These are phyloP conservation scores for Russula sp. DNA, from an alignment of 768 basidiomycete genomes.

Conservation along the genomic window DNA sequence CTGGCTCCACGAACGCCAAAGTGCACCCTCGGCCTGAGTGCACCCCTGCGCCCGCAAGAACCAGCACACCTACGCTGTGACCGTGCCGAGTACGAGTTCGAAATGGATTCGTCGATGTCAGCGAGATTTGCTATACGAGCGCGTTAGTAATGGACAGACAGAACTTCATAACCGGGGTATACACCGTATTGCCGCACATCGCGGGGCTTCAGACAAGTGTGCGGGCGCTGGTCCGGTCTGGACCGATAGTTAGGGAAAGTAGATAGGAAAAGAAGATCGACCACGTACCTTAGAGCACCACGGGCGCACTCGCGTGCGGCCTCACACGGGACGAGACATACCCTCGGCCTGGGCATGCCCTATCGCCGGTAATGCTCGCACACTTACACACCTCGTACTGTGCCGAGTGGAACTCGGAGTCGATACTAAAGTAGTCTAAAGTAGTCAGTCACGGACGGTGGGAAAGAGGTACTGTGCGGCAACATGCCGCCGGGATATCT, in stretches of 20 bases:
- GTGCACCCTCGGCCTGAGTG: slow-evolving; percentile 10
- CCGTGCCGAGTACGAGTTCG: not conserved
- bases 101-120: not conserved
- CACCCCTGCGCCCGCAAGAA: not conserved
- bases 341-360: not conserved
- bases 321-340: not conserved
- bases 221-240: not conserved
- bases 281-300: not conserved
- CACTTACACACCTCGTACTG: not conserved
- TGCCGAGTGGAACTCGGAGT: not conserved
- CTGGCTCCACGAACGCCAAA: not conserved
- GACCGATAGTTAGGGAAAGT: not conserved
- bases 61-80: not conserved
- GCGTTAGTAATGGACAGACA: not conserved
- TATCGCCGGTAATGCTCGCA: not conserved
- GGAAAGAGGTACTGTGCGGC: not conserved
- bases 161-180: not conserved
- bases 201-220: not conserved
- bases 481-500: not conserved
- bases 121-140: not conserved
- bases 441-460: not conserved
- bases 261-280: not conserved
- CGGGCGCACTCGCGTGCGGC: not conserved
- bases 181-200: not conserved
- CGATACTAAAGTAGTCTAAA: not conserved